Percentiles rank a stretch among this genome's conserved stretches.
Evolutionary conservation across 2,329 filamentous ascomycete species (phyloP).

Genomic region (Cladophialophora yegresii): DNA sequence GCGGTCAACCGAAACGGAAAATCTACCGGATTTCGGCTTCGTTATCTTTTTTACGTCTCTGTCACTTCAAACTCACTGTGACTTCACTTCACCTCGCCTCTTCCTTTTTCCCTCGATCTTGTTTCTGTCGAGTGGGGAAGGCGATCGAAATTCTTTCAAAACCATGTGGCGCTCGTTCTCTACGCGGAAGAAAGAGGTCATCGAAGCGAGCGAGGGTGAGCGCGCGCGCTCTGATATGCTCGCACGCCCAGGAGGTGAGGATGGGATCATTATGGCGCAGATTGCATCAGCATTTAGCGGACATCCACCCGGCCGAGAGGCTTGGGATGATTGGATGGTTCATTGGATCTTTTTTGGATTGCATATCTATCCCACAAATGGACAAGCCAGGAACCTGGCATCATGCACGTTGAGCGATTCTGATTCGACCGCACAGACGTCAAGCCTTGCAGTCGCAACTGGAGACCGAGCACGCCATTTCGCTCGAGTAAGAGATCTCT

Average conservation of each 20-base stretch:
- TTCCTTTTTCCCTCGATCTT: no score
- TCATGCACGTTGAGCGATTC: neutral
- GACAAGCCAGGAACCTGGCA: conserved; percentile 16
- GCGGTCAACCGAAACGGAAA: neutral
- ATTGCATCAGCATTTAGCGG: conserved; percentile 27
- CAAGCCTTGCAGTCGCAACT: neutral
- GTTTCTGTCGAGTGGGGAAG: neutral
- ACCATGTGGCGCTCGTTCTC: neutral
- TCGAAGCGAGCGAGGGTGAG: neutral
- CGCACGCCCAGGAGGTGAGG: neutral
- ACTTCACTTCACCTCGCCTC: neutral
- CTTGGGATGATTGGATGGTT: conserved; percentile 16
- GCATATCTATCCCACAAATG: conserved; percentile 3
- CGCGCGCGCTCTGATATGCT: neutral
- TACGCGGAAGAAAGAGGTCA: neutral
- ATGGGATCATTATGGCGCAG: conserved; percentile 25
- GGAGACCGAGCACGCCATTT: conserved; percentile 18
- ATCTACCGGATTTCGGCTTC: neutral
- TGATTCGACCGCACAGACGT: conserved; percentile 19
- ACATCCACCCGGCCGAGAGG: neutral
- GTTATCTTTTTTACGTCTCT: neutral
- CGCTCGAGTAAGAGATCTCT: conserved; percentile 15
- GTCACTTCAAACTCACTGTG: neutral
- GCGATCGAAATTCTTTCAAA: neutral
- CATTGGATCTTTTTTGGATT: neutral